Percentiles rank a stretch among this genome's conserved stretches.
These are phyloP conservation scores for Chrysanthemum lavandulifolium DNA, from an alignment of 129 eudicot genomes.

Conservation along the genomic window DNA sequence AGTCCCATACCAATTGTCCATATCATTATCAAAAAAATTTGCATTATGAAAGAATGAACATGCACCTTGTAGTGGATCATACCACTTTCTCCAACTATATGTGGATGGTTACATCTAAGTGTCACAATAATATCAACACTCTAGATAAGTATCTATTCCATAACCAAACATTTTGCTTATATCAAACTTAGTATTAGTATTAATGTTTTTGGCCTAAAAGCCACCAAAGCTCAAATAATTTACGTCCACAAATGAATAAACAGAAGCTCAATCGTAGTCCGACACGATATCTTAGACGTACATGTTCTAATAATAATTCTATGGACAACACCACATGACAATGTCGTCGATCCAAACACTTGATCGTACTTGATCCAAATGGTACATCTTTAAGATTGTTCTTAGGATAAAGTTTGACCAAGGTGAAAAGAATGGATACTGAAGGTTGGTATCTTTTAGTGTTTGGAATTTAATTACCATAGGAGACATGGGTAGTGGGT, in stretches of 20 bases:
- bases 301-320: background rate
- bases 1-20: conserved; percentile 23
- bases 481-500: conserved; percentile 61
- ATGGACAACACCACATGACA: background rate
- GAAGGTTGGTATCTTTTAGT: conserved; percentile 20
- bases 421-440: conserved; percentile 19
- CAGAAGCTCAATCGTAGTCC: background rate
- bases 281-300: background rate
- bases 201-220: background rate
- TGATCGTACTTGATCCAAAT: conserved; percentile 1
- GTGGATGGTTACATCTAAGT: conserved; percentile 4
- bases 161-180: background rate
- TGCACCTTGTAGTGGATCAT: conserved; percentile 21
- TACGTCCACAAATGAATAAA: background rate
- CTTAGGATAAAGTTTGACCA: conserved; percentile 16
- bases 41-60: conserved; percentile 8
- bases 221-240: background rate
- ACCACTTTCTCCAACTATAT: conserved; percentile 20
- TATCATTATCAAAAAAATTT: conserved; percentile 19
- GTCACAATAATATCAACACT: conserved; percentile 6
- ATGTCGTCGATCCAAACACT: background rate
- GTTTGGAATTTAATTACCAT: conserved; percentile 15
- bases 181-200: background rate
- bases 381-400: background rate
- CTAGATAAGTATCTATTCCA: background rate